These are phyloP conservation scores for Phyllosticta capitalensis DNA, from an alignment of 2,329 filamentous ascomycete species.

Conservation along the genomic window DNA sequence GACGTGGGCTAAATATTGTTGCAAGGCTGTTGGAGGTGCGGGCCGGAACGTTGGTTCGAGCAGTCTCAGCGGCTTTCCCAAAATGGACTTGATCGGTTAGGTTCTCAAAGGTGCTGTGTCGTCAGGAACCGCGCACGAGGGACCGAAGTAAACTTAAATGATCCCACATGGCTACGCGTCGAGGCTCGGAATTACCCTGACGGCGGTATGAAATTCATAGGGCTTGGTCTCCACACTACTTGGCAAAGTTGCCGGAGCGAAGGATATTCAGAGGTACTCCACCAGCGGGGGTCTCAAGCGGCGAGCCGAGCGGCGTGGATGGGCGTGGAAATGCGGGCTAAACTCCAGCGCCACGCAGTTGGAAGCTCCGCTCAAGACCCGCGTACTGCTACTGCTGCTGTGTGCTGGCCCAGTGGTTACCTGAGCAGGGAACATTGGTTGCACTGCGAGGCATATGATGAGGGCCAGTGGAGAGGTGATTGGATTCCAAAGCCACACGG, in stretches of 20 bases:
- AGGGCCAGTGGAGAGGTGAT: neutral
- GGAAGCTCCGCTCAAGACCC: conserved; percentile 7
- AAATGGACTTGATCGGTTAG: neutral
- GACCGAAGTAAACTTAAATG: neutral
- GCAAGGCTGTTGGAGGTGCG: neutral
- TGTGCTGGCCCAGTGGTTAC: conserved; percentile 5
- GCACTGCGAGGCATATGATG: conserved; percentile 4
- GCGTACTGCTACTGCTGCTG: neutral
- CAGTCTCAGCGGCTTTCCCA: neutral
- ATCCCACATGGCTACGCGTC: neutral
- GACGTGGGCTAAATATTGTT: neutral
- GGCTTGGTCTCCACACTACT: neutral
- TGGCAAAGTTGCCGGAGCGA: neutral
- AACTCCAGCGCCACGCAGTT: conserved; percentile 10
- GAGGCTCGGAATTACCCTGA: neutral
- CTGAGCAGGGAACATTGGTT: conserved; percentile 1
- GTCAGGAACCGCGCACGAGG: neutral
- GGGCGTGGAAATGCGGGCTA: conserved; percentile 4
- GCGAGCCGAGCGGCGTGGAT: neutral
- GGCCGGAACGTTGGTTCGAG: neutral
- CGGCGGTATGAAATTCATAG: neutral
- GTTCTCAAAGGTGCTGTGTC: neutral
- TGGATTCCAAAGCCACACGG: conserved; percentile 7
- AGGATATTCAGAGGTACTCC: neutral
- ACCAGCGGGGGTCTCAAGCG: neutral